These are phyloP conservation scores for Microcyclospora pomicola DNA, from an alignment of 2,329 filamentous ascomycete genomes.

Conservation along the genomic window DNA sequence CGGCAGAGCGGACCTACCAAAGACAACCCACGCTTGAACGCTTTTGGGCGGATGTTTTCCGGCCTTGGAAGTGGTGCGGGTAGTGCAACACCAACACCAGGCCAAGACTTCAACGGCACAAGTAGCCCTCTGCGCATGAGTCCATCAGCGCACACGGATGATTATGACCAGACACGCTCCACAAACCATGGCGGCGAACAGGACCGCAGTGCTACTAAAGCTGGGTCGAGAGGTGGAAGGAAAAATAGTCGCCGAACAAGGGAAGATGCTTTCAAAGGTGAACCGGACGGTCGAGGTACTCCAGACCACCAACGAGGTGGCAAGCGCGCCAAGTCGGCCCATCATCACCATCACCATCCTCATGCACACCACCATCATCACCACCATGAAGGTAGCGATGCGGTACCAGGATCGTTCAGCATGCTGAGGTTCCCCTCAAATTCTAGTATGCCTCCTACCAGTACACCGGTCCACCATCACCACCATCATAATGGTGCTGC, in stretches of 20 bases:
- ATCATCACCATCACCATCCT: constrained; percentile 45
- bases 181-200: constrained; percentile 21
- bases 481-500: constrained; percentile 22
- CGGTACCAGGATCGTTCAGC: constrained; percentile 18
- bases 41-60: constrained; percentile 88
- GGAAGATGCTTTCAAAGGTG: constrained; percentile 56
- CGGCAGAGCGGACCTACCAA: constrained; percentile 64
- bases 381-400: constrained; percentile 17
- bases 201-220: constrained; percentile 29
- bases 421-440: constrained; percentile 20
- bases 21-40: constrained; percentile 74
- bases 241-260: constrained; percentile 56
- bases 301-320: constrained; percentile 41
- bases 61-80: constrained; percentile 67
- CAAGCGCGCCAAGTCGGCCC: constrained; percentile 45
- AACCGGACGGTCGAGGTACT: constrained; percentile 26
- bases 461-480: constrained; percentile 22
- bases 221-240: constrained; percentile 27
- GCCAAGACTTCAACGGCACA: constrained; percentile 35
- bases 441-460: constrained; percentile 18
- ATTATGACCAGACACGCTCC: constrained; percentile 13
- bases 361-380: constrained; percentile 35
- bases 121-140: constrained; percentile 37
- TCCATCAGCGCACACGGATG: constrained; percentile 17
- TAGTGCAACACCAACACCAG: constrained; percentile 33